Base-by-base conservation (phyloP, 2,329 filamentous ascomycete genomes). In the Botrytis deweyae region DNA sequence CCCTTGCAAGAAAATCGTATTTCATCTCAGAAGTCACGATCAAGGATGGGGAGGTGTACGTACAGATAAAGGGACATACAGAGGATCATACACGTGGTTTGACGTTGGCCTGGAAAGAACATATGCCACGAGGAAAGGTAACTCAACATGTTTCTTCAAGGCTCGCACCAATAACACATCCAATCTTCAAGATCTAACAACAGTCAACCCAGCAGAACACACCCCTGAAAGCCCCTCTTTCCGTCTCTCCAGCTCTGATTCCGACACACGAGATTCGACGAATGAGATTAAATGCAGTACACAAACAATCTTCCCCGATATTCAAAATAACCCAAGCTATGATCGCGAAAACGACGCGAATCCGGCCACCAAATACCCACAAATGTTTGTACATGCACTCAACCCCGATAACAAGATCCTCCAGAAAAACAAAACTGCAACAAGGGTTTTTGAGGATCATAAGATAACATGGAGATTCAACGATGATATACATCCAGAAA, bases 1-100 rank as follows among this genome's bases (percentile, higher is more conserved):
- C 70, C 88, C 89, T 0, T 88, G 87, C 69, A 86, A 88, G 52
- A 91, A 89, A 80, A 84, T 92, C 33, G 86, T 90, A 36, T 91
- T 91, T 79, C 87, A 85, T 8, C 84, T 90, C 59, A 81, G 80
- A 18, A 88, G 87, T 78, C 83, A 81, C 66, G 90, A 92, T 75
- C 90, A 92, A 76, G 90, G 89, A 6, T 89, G 85, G 85, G 84
- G 85, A 46, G 83, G 84, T 22, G 40, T 14, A 4, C 6, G n/a
- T 16, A 42, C 44, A 14, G 75, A 81, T 0, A 78, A 78, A 3
- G 83, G 83, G 3, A 84, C 84, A 1, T 90, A 85, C 72, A 76
- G 79, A 0, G 82, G 81, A 3, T 88, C 89, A 0, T 89, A 82
- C 81, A 89, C 89, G 0, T 92, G 89, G 89, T 90, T 91, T 74